phyloP scores from a whole-genome alignment of 2,329 filamentous ascomycete genomes.

The Cladosporium sphaerospermum region DNA sequence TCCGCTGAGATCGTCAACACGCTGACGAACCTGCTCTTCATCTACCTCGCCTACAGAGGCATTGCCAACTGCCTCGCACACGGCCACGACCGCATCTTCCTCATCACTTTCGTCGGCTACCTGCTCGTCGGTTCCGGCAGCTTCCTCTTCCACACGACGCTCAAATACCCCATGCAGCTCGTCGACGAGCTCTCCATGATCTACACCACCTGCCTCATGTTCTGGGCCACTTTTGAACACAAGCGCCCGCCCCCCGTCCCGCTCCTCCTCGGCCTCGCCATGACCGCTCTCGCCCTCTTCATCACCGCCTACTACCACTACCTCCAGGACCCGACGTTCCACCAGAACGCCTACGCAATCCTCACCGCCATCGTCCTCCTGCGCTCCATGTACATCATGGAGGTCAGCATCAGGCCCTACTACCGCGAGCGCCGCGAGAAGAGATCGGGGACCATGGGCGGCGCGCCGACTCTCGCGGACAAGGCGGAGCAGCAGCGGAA shows the following conservation, averaged over 20 bases:
- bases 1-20: conserved; percentile 74
- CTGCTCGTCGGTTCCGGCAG: conserved; percentile 55
- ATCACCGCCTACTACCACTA: conserved; percentile 79
- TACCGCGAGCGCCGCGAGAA: conserved; percentile 40
- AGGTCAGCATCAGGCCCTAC: conserved; percentile 55
- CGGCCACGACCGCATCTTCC: conserved; percentile 68
- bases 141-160: conserved; percentile 57
- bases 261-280: conserved; percentile 49
- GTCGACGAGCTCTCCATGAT: conserved; percentile 68
- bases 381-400: conserved; percentile 44
- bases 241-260: conserved; percentile 49
- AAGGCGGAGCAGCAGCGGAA: conserved; percentile 14
- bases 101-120: conserved; percentile 59
- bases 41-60: conserved; percentile 70
- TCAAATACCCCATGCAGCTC: conserved; percentile 66
- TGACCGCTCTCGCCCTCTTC: conserved; percentile 50
- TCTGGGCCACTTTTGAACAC: conserved; percentile 70
- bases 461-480: background rate
- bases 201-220: conserved; percentile 65
- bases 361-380: conserved; percentile 65
- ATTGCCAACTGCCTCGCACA: conserved; percentile 66
- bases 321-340: conserved; percentile 74
- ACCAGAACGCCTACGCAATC: conserved; percentile 71
- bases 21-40: conserved; percentile 74
- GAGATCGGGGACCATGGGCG: conserved; percentile 19